Evolutionary conservation across 2,329 filamentous ascomycete species (phyloP).

Genomic region (Dendryphion nanum): DNA sequence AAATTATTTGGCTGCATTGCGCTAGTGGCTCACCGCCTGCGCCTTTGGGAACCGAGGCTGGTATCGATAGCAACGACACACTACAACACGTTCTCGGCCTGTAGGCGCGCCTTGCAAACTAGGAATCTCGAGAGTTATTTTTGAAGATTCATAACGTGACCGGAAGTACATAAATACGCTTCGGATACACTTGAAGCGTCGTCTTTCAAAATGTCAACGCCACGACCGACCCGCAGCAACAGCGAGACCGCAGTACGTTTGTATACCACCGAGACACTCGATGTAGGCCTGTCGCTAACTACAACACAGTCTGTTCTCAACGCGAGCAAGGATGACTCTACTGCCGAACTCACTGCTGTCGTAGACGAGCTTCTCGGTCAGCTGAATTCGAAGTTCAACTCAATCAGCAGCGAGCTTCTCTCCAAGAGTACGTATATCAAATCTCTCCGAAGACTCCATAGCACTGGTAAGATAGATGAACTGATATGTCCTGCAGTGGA

Average conservation of each 20-base stretch:
- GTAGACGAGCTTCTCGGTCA: slow-evolving; percentile 86
- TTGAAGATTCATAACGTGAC: no score
- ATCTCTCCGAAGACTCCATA: no score
- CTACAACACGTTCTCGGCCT: no score
- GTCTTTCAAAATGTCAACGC: slow-evolving; percentile 21
- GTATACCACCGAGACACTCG: no score
- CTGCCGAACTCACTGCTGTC: slow-evolving; percentile 69
- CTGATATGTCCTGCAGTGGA: no score
- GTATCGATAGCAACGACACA: no score
- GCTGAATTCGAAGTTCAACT: slow-evolving; percentile 80
- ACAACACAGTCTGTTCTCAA: slow-evolving; percentile 1
- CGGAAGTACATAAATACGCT: no score
- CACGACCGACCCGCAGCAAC: slow-evolving; percentile 19
- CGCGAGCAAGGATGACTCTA: slow-evolving; percentile 25
- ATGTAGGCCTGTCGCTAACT: not conserved
- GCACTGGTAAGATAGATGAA: no score
- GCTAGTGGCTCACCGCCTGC: slow-evolving; percentile 30
- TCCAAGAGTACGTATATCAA: slow-evolving; percentile 76
- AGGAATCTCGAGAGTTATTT: no score
- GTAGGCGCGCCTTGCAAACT: no score
- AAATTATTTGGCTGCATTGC: slow-evolving; percentile 19
- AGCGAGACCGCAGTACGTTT: slow-evolving; percentile 20
- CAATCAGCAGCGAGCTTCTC: slow-evolving; percentile 82
- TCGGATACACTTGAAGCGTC: no score
- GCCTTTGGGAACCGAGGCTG: no score